Conservation (phyloP, 352 stramenopile genomes). For the Aphanomyces cochlioides region DNA sequence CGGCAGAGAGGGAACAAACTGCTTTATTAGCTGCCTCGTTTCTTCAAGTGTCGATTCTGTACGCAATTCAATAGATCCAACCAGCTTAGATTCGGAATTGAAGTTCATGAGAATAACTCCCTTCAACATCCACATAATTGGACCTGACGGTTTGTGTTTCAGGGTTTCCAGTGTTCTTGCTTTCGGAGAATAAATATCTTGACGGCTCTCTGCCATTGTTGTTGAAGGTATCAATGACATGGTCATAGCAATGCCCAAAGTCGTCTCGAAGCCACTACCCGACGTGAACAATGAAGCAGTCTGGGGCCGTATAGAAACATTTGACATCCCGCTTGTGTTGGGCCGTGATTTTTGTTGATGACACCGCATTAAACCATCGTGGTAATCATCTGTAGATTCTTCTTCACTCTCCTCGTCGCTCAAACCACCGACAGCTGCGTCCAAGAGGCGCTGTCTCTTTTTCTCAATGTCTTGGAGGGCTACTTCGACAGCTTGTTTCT, state of each 20-base stretch:
- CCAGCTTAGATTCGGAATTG: neutral
- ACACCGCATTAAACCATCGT: too few relatives aligned
- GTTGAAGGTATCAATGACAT: neutral
- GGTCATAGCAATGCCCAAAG: neutral
- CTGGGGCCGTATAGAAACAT: too few relatives aligned
- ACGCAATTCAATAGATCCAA: slow-evolving; percentile 21
- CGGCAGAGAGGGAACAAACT: slow-evolving; percentile 8
- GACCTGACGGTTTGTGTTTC: neutral
- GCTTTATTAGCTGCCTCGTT: slow-evolving; percentile 11
- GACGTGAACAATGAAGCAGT: too few relatives aligned
- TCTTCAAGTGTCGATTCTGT: neutral
- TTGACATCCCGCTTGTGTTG: too few relatives aligned
- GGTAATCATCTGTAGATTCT: too few relatives aligned
- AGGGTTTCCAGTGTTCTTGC: neutral
- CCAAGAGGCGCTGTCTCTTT: slow-evolving; percentile 26
- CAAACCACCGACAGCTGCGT: too few relatives aligned
- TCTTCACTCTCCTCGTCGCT: too few relatives aligned
- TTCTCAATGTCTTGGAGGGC: slow-evolving; percentile 19
- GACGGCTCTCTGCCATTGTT: neutral
- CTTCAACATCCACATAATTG: neutral
- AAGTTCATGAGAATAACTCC: neutral
- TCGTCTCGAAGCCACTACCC: too few relatives aligned
- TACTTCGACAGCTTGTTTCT: slow-evolving; percentile 11
- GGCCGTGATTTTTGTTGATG: too few relatives aligned
- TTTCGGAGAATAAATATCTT: neutral